Percentiles rank a stretch among this genome's conserved stretches.
These are phyloP conservation scores for Akanthomyces lecanii DNA, from an alignment of 2,329 filamentous ascomycete genomes.

Conservation along the genomic window DNA sequence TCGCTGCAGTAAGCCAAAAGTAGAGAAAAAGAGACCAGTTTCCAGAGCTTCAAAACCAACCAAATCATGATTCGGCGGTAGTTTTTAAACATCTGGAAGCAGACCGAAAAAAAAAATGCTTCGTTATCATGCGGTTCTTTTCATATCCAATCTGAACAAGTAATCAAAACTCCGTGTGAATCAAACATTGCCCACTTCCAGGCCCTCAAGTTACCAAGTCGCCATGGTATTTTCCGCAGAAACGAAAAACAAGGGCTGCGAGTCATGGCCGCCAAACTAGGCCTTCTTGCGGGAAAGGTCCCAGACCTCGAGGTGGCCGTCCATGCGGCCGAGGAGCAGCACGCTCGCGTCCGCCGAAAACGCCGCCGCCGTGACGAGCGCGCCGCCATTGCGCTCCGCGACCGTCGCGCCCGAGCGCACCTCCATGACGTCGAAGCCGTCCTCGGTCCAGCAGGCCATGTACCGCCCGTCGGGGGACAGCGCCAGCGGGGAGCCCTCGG, in stretches of 20 bases:
- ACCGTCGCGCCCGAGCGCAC: constrained; percentile 31
- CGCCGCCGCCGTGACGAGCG: constrained; percentile 32
- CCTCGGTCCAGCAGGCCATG: constrained; percentile 37
- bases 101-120: background rate
- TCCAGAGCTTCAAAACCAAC: background rate
- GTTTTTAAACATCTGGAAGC: background rate
- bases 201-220: background rate
- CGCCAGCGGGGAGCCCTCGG: constrained; percentile 39
- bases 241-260: too few relatives aligned
- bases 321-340: constrained; percentile 33
- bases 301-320: constrained; percentile 33
- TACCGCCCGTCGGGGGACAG: constrained; percentile 36
- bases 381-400: constrained; percentile 24
- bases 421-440: constrained; percentile 39
- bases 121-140: background rate
- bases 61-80: too few relatives aligned
- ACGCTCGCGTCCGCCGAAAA: constrained; percentile 30
- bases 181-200: background rate
- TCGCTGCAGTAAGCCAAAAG: background rate
- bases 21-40: background rate
- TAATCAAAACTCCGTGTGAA: background rate
- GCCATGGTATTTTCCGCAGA: background rate
- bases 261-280: background rate
- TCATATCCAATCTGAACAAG: constrained; percentile 4
- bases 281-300: constrained; percentile 22